Evolutionary conservation across 2,329 filamentous ascomycete species (phyloP).

Genomic region (Fusarium beomiforme): DNA sequence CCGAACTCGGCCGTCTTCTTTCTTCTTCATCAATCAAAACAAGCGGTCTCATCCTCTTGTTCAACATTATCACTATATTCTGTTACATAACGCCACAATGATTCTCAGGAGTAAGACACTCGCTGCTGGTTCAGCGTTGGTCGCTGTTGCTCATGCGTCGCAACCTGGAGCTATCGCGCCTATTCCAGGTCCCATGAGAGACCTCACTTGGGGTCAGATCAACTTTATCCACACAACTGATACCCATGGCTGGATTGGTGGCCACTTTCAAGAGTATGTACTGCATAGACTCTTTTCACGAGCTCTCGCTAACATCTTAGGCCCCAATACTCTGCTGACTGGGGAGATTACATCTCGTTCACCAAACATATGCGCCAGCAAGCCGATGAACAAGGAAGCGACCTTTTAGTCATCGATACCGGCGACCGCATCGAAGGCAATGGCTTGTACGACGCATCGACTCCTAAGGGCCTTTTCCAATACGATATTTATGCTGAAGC

Average conservation of each 20-base stretch:
- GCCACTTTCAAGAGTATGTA: conserved; percentile 86
- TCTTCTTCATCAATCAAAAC: conserved; percentile 15
- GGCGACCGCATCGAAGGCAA: conserved; percentile 95
- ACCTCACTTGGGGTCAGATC: conserved; percentile 90
- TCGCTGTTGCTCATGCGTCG: conserved; percentile 57
- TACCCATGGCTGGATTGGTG: conserved; percentile 94
- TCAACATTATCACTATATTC: neutral
- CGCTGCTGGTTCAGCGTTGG: conserved; percentile 45
- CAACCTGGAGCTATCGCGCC: conserved; percentile 86
- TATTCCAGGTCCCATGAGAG: conserved; percentile 81
- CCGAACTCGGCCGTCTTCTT: conserved; percentile 21
- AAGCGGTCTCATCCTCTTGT: conserved; percentile 10
- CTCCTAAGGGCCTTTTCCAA: conserved; percentile 87
- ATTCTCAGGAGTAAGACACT: conserved; percentile 42
- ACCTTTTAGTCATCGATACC: conserved; percentile 93
- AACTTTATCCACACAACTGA: conserved; percentile 98
- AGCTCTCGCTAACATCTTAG: conserved; percentile 52
- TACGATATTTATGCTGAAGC: conserved; percentile 89
- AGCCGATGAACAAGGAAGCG: conserved; percentile 80
- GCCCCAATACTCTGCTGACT: conserved; percentile 92
- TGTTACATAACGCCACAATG: conserved; percentile 14
- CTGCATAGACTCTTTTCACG: rapidly evolving
- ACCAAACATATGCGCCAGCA: conserved; percentile 81
- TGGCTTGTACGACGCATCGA: conserved; percentile 89
- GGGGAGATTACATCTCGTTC: conserved; percentile 98